Conservation (phyloP, 176 grass and related monocot genomes). For the Zizania latifolia region DNA sequence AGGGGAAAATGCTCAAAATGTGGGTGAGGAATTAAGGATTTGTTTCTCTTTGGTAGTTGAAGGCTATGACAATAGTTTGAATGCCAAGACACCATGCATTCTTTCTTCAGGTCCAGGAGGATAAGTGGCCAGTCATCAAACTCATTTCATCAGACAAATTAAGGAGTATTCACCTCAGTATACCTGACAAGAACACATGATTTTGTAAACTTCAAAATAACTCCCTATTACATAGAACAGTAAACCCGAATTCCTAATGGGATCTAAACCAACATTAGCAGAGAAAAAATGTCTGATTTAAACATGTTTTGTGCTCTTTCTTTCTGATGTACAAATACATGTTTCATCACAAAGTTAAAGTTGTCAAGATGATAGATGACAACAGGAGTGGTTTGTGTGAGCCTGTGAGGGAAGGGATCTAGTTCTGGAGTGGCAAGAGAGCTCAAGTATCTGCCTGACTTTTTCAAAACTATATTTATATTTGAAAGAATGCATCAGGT, state of each 20-base stretch:
- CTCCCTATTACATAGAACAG: neutral
- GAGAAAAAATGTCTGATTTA: neutral
- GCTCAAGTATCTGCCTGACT: constrained; percentile 27
- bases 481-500: too few species aligned
- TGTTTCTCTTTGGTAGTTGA: neutral
- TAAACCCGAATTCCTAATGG: neutral
- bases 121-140: too few species aligned
- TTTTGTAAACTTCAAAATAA: neutral
- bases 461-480: neutral
- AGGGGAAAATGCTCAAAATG: neutral
- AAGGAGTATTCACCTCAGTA: neutral
- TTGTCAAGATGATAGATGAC: neutral
- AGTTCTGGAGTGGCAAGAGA: constrained; percentile 23
- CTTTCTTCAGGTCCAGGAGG: too few species aligned
- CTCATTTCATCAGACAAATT: too few species aligned
- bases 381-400: neutral
- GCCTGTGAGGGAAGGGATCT: neutral
- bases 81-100: too few species aligned
- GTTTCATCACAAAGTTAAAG: neutral
- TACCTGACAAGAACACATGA: neutral
- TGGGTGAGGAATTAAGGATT: neutral
- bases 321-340: neutral
- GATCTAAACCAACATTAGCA: neutral
- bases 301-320: too few species aligned
- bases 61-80: neutral